Evolutionary conservation across 345 rosid genomes (phyloP), one percentile per base, ranked within the genome.

Genomic region (Aquilaria sinensis): DNA sequence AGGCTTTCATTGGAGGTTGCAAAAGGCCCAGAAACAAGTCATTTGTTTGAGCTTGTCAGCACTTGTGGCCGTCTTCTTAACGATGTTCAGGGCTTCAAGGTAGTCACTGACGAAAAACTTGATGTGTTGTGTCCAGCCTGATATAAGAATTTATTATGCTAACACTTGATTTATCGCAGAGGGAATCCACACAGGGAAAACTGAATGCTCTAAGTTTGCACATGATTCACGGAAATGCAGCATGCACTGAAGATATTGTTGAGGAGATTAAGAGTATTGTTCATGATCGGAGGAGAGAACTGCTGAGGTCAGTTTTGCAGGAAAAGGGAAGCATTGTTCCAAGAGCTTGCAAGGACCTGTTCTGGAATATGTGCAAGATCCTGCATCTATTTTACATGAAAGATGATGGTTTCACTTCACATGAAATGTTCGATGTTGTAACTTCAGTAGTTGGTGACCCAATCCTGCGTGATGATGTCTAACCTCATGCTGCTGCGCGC

Each of bases 11-110:
- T 85, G 57, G 75, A 74, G 53, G 74, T 69, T 7, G 73, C 72
- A 10, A 66, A 67, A 64, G 74, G 77, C 72, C 16, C 52, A 0
- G 85, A 86, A 70, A 71, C 70, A 31, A 67, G 70, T 46, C 58
- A 72, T 53, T 76, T 94, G 23, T 86, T 47, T 60, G 64, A 76
- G 75, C 75, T 78, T 31, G 73, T 86, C 80, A 82, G 97, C 77
- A 90, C 87, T 15, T 75, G 85, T 31, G 99, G 96, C 56, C 96
- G 97, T 62, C 89, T 90, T 37, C 86, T 88, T 57, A 94, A 90
- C 46, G 97, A 90, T 71, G 77, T 82, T 62, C 83, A 78, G 55
- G 66, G 88, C 67, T 86, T 85, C 61, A 70, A 94, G 89, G 96
- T 84, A 47, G 30, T 56, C 7, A 55, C 57, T 12, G 2, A 53